Evolutionary conservation across 2,329 filamentous ascomycete genomes (phyloP).

Genomic region (Alternaria novae-zelandiae): DNA sequence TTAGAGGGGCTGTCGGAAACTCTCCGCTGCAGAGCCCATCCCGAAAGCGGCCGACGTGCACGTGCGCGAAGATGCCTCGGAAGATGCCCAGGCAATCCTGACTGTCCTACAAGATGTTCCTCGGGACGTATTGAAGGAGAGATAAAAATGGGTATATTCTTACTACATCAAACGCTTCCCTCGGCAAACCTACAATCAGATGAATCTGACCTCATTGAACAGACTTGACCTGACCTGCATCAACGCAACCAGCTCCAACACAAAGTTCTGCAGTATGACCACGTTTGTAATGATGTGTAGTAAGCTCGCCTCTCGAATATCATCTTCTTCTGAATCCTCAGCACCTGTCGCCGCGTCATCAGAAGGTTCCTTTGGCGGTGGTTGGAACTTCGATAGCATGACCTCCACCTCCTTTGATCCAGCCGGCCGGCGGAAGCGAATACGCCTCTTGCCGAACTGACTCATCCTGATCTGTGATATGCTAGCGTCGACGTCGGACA

Average conservation of each 20-base stretch:
- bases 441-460: conserved; percentile 43
- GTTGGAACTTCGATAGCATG: conserved; percentile 44
- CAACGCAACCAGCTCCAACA: conserved; percentile 56
- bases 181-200: conserved; percentile 21
- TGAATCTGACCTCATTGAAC: conserved; percentile 54
- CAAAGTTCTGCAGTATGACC: conserved; percentile 58
- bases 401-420: conserved; percentile 39
- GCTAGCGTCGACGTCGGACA: conserved; percentile 44
- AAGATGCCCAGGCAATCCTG: background rate
- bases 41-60: conserved; percentile 28
- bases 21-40: conserved; percentile 24
- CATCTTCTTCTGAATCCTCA: conserved; percentile 29
- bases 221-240: conserved; percentile 57
- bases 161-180: conserved; percentile 12
- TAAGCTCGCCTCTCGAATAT: conserved; percentile 52
- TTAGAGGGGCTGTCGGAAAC: conserved; percentile 26
- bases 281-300: conserved; percentile 59
- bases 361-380: conserved; percentile 37
- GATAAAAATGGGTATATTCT: conserved; percentile 30
- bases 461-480: conserved; percentile 38
- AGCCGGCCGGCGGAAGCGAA: conserved; percentile 40
- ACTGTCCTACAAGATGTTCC: background rate
- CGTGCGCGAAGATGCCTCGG: conserved; percentile 29
- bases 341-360: conserved; percentile 23
- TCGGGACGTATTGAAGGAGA: conserved; percentile 15